Conservation (phyloP, 768 basidiomycete species). For the Collybiopsis confluens region DNA sequence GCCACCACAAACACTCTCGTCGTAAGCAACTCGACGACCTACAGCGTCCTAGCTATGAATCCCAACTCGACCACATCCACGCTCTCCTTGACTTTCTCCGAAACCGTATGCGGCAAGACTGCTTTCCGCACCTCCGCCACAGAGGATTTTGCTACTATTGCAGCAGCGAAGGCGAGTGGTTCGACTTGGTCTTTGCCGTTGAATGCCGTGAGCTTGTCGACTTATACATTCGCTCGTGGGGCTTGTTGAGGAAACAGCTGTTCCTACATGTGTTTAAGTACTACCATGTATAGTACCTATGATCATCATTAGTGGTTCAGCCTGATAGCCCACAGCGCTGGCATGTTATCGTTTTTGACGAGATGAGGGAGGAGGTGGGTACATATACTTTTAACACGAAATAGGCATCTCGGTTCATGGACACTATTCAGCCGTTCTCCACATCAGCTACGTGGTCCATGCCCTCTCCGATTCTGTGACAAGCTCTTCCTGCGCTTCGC, state of each 20-base stretch:
- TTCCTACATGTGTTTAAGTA: no score
- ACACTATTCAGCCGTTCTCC: no score
- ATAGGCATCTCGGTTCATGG: no score
- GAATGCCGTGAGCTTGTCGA: slow-evolving; percentile 29
- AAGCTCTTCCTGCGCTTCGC: no score
- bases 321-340: no score
- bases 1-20: slow-evolving; percentile 28
- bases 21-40: slow-evolving; percentile 23
- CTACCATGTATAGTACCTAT: no score
- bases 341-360: no score
- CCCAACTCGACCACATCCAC: slow-evolving; percentile 23
- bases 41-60: slow-evolving; percentile 31
- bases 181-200: slow-evolving; percentile 25
- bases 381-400: no score
- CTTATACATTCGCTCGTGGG: slow-evolving; percentile 26
- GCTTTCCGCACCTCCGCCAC: slow-evolving; percentile 27
- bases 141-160: slow-evolving; percentile 29
- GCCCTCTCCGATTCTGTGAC: no score
- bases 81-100: slow-evolving; percentile 30
- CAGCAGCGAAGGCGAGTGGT: slow-evolving; percentile 21
- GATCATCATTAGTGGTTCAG: no score
- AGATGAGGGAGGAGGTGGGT: no score
- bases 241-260: slow-evolving; percentile 16
- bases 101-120: slow-evolving; percentile 22
- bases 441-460: no score